These are phyloP conservation scores for Piper longum DNA, from an alignment of 164 flowering plant genomes.

Conservation along the genomic window DNA sequence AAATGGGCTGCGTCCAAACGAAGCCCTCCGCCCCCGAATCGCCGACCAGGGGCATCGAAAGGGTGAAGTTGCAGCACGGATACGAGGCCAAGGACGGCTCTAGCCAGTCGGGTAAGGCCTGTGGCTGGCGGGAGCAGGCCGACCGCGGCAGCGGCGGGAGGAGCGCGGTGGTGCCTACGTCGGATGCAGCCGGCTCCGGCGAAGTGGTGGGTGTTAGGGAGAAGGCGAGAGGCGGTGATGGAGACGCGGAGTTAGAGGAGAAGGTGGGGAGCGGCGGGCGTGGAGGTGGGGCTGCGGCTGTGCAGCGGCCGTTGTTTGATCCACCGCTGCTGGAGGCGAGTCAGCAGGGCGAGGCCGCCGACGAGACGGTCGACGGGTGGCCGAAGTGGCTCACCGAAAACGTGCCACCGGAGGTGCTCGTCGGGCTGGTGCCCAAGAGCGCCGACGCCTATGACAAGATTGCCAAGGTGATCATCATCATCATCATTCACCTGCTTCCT, in stretches of 20 bases:
- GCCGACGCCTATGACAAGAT: conserved; percentile 54
- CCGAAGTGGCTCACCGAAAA: conserved; percentile 61
- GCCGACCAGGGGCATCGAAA: conserved; percentile 21
- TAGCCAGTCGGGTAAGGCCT: conserved; percentile 4
- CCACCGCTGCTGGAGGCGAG: background rate
- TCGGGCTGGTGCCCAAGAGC: conserved; percentile 46
- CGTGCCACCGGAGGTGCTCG: conserved; percentile 35
- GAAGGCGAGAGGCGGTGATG: conserved; percentile 3
- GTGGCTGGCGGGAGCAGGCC: background rate
- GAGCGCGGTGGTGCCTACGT: background rate
- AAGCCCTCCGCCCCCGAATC: conserved; percentile 23
- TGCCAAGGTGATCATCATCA: conserved; percentile 31
- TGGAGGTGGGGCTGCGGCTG: conserved; percentile 10
- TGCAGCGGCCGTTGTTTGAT: background rate
- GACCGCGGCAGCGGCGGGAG: background rate
- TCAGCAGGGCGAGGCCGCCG: conserved; percentile 9
- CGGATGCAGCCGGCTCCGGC: background rate
- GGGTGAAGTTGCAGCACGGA: conserved; percentile 35
- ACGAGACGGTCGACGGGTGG: conserved; percentile 44
- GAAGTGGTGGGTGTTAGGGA: too few relatives aligned
- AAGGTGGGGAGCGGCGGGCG: conserved; percentile 2
- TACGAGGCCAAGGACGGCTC: conserved; percentile 13
- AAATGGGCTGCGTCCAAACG: conserved; percentile 41
- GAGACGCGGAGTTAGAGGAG: conserved; percentile 7
- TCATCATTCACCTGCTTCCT: background rate